Evolutionary conservation across 148 eudicot species (phyloP), one percentile per base, ranked within the genome.

Genomic region (Cornus controversa): DNA sequence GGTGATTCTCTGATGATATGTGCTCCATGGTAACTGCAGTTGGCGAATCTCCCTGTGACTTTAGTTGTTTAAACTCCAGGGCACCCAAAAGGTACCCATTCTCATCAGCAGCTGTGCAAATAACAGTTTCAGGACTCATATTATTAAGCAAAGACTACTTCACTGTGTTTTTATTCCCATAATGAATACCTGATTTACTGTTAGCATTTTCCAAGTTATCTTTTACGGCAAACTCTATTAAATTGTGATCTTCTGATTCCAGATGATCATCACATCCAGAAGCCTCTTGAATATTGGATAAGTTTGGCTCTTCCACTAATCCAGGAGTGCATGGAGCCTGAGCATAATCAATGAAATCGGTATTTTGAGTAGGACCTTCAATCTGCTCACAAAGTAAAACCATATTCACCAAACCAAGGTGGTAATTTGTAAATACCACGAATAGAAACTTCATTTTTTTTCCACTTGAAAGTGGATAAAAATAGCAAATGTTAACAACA

Each of bases 251-350:
- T 85, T 93, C 97, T 45, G 76, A 67, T 70, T 90, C 98, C 72
- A 84, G 78, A 80, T 87, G 89, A 80, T 93, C 96, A 78, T 93
- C 97, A 85, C 89, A 85, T 71, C 85, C 87, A 11, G 84, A 82
- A 68, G 87, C 89, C 74, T 86, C 98, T 82, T 93, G 83, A 71
- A 82, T 72, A 65, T 82, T 86, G 22, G 91, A 87, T 69, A 90
- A 81, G 79, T 91, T 87, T 81, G 98, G 90, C 82, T 90, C 97
- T 83, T 93, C 98, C 81, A 83, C 74, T 60, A 96, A 76, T 67
- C 94, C 94, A 28, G 99, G 99, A 70, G 99, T 96, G 63, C 90
- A 77, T 27, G 98, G 98, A 82, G 94, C 98, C 82, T 95, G 96
- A 78, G 85, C 89, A 84, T 79, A 87, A 69, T 80, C 87, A 79